Evolutionary conservation across 768 basidiomycete species (phyloP), one percentile per base, ranked within the genome.

Genomic region (Xerocomus brunneocitrinus): DNA sequence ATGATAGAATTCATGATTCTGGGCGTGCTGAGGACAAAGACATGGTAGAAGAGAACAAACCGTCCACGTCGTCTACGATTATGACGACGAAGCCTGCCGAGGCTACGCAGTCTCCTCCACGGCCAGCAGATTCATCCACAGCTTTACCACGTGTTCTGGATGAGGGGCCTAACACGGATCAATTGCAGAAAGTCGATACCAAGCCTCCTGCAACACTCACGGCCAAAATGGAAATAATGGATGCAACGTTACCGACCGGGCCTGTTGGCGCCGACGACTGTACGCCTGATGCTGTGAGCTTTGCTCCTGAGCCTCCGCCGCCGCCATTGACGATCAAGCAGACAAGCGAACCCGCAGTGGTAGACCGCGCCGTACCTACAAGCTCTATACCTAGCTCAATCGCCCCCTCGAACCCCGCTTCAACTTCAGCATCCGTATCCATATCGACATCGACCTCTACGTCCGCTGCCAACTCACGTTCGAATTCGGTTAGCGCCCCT

Each of bases 231-330:
- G 68, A 69, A 47, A 44, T 62, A 13, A 45, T 66, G 46, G 67
- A 68, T 32, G 55, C 30, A 14, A 30, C 55, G 22, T 45, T 69
- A 30, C 62, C 56, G 7, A 64, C 43, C 45, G 68, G 53, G 14
- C 54, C 54, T 40, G 46, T 53, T 46, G 53, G 49, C 12, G 31
- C 46, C 4, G 58, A 70, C 49, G 64, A 60, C 28, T 47, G 45
- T 50, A 38, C 27, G 47, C 59, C 61, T 47, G 58, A 61, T 53
- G 57, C 53, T 58, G 62, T 61, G 61, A 62, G 57, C 62, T 55
- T 58, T 41, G 67, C 67, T 44, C 62, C 68, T 62, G 64, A 68
- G 8, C 68, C 67, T 42, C 67, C 63, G 49, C 69, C 66, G 5
- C 66, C 66, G 38, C 66, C 67, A 66, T 69, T 67, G 58, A 58